Evolutionary conservation across 768 basidiomycete genomes (phyloP).

Genomic region (Mycena filopes): DNA sequence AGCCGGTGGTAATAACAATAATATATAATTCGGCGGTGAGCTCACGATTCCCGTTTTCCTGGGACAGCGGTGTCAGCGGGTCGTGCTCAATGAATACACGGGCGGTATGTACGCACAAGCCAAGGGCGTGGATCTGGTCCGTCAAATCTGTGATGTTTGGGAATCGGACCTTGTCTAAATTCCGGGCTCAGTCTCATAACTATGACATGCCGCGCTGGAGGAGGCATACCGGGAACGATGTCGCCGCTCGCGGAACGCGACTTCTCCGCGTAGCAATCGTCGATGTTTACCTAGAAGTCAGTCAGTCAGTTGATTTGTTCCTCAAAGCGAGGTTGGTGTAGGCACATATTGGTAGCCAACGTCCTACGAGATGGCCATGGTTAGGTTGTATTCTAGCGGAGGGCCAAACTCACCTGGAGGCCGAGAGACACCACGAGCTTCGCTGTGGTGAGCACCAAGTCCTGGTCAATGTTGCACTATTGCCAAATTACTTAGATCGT

Average conservation of each 20-base stretch:
- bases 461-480: conserved; percentile 51
- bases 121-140: conserved; percentile 64
- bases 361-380: conserved; percentile 52
- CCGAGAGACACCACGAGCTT: conserved; percentile 67
- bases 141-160: conserved; percentile 65
- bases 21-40: neutral
- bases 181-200: neutral
- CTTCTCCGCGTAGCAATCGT: conserved; percentile 74
- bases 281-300: conserved; percentile 56
- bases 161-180: conserved; percentile 62
- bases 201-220: no score
- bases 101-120: conserved; percentile 65
- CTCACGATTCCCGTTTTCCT: conserved; percentile 58
- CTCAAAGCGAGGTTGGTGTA: no score
- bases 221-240: conserved; percentile 63
- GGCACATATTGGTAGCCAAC: conserved; percentile 62
- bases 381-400: neutral
- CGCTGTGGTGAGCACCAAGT: conserved; percentile 61
- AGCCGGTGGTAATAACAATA: neutral
- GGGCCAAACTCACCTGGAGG: conserved; percentile 49
- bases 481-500: neutral
- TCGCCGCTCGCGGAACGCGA: conserved; percentile 60
- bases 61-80: neutral
- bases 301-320: no score
- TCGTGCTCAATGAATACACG: no score